Percentiles rank a stretch among this genome's conserved stretches.
Conservation (phyloP, 305 asterid genomes). For the Withania somnifera region DNA sequence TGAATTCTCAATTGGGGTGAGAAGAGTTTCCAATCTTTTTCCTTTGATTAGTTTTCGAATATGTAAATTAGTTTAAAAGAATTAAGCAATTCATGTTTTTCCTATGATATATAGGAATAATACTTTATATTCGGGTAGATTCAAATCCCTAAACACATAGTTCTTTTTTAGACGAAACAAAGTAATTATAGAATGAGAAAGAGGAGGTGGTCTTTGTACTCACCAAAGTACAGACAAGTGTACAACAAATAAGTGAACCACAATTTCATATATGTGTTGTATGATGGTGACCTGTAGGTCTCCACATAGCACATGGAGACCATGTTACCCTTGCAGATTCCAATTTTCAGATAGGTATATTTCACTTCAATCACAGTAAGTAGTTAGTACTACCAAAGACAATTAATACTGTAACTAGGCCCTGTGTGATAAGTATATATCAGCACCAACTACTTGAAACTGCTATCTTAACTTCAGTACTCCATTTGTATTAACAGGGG, state of each 20-base stretch:
- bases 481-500: no score
- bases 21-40: no score
- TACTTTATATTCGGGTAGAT: no score
- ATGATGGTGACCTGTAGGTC: conserved; percentile 2
- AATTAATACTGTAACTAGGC: neutral
- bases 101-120: no score
- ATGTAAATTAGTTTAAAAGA: no score
- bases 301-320: conserved; percentile 16
- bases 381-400: neutral
- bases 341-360: neutral
- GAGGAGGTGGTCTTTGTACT: neutral
- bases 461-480: neutral
- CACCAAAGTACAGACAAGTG: neutral
- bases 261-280: neutral
- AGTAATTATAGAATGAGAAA: neutral
- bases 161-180: neutral
- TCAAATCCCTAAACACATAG: no score
- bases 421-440: neutral
- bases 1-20: no score
- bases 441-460: conserved; percentile 1
- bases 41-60: no score
- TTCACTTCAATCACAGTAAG: neutral
- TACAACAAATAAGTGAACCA: neutral
- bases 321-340: conserved; percentile 11
- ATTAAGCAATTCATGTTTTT: no score